Conservation (phyloP, 768 basidiomycete species). For the Gymnopilus dilepis region DNA sequence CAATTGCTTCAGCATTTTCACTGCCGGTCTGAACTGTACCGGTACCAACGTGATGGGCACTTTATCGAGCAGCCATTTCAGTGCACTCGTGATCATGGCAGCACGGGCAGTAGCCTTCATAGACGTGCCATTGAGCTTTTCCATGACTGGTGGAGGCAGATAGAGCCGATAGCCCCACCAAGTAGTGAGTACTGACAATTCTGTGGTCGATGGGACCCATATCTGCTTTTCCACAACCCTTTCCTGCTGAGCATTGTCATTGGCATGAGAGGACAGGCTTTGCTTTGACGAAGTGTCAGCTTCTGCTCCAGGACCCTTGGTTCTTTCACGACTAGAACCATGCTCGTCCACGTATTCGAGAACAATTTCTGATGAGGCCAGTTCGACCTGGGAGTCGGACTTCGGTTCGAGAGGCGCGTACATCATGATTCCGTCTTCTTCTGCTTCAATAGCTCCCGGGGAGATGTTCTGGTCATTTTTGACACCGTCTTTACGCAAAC, state of each 20-base stretch:
- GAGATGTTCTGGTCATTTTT: conserved; percentile 25
- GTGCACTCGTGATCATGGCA: conserved; percentile 73
- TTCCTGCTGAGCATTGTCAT: conserved; percentile 25
- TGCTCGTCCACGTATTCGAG: conserved; percentile 48
- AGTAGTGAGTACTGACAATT: conserved; percentile 73
- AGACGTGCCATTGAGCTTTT: conserved; percentile 62
- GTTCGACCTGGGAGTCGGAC: conserved; percentile 64
- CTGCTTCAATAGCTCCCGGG: conserved; percentile 38
- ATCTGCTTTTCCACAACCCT: conserved; percentile 36
- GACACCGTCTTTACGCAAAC: conserved; percentile 36
- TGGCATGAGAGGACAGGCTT: too few species aligned
- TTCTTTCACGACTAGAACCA: conserved; percentile 11
- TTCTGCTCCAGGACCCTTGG: conserved; percentile 11
- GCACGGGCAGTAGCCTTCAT: conserved; percentile 76
- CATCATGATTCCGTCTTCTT: conserved; percentile 73
- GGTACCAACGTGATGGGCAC: conserved; percentile 68
- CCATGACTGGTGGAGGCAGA: conserved; percentile 78
- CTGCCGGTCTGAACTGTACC: conserved; percentile 58
- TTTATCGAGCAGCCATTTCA: conserved; percentile 72
- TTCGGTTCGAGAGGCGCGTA: conserved; percentile 73
- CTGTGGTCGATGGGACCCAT: conserved; percentile 78
- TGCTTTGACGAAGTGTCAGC: conserved; percentile 3
- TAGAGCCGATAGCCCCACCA: conserved; percentile 87
- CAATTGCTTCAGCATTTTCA: conserved; percentile 63
- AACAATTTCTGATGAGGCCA: conserved; percentile 68